phyloP scores from a whole-genome alignment of 495 filamentous ascomycete genomes.

The Aspergillus homomorphus region DNA sequence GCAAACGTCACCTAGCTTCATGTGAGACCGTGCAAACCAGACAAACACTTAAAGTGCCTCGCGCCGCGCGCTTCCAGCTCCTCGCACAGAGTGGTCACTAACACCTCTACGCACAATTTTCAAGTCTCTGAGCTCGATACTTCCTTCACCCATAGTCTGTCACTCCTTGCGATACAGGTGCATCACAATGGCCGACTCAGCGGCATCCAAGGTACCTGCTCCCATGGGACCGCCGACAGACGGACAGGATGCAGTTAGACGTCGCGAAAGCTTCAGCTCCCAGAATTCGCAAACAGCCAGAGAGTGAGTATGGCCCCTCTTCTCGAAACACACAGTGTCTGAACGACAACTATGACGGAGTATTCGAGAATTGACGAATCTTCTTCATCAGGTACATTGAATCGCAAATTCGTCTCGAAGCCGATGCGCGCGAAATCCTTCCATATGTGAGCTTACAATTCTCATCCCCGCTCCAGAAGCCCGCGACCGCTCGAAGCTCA shows the following conservation, averaged over 20 bases:
- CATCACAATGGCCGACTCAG: conserved; percentile 9
- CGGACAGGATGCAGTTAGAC: conserved; percentile 18
- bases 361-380: background rate
- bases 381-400: conserved; percentile 67
- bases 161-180: background rate
- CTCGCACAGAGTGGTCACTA: background rate
- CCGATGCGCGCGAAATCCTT: conserved; percentile 88
- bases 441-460: conserved; percentile 65
- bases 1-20: background rate
- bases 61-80: conserved; percentile 13
- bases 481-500: background rate
- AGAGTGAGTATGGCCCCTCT: conserved; percentile 53
- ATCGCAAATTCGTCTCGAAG: conserved; percentile 84
- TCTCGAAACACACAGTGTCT: background rate
- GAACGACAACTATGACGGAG: too few species aligned
- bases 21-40: conserved; percentile 17
- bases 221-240: conserved; percentile 14
- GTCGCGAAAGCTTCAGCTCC: conserved; percentile 57
- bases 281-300: conserved; percentile 82
- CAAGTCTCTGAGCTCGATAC: background rate
- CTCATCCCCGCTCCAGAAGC: conserved; percentile 11
- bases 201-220: conserved; percentile 5
- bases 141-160: background rate
- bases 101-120: background rate
- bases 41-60: conserved; percentile 20